A percentile compares a stretch with the other conserved stretches of the same genome.
Evolutionary conservation across 2,329 filamentous ascomycete species (phyloP).

Genomic region (Trichoderma breve): DNA sequence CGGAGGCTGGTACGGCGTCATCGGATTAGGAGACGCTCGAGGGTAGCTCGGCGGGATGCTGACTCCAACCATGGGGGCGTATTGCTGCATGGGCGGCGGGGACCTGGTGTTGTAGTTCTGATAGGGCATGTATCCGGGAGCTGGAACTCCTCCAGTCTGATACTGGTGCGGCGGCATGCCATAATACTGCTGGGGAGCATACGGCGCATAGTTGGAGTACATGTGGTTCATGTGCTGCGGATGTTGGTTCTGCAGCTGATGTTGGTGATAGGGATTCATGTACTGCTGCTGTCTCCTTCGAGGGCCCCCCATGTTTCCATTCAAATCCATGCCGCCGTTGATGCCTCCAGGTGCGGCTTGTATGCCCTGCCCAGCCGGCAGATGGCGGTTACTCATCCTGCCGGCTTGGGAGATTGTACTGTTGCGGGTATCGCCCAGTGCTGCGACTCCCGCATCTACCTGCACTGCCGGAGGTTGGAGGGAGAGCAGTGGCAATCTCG

Average conservation of each 20-base stretch:
- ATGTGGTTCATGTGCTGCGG: slow-evolving; percentile 34
- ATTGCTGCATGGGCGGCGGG: slow-evolving; percentile 54
- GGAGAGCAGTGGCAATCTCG: background rate
- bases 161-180: slow-evolving; percentile 58
- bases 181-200: slow-evolving; percentile 47
- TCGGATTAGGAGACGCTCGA: slow-evolving; percentile 52
- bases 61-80: slow-evolving; percentile 51
- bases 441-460: slow-evolving; percentile 35
- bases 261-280: slow-evolving; percentile 37
- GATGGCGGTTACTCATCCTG: slow-evolving; percentile 76
- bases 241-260: background rate
- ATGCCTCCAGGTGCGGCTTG: slow-evolving; percentile 42
- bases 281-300: slow-evolving; percentile 40
- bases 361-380: slow-evolving; percentile 71
- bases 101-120: slow-evolving; percentile 47
- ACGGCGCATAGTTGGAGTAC: slow-evolving; percentile 53
- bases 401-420: slow-evolving; percentile 56
- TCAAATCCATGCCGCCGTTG: slow-evolving; percentile 33
- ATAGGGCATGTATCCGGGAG: slow-evolving; percentile 49
- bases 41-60: slow-evolving; percentile 48
- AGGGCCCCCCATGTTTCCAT: slow-evolving; percentile 31
- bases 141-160: slow-evolving; percentile 50
- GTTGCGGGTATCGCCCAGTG: slow-evolving; percentile 35
- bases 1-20: slow-evolving; percentile 57
- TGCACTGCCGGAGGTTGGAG: slow-evolving; percentile 14